These are phyloP conservation scores for Goffeauzyma gilvescens DNA, from an alignment of 768 basidiomycete species.

Conservation along the genomic window DNA sequence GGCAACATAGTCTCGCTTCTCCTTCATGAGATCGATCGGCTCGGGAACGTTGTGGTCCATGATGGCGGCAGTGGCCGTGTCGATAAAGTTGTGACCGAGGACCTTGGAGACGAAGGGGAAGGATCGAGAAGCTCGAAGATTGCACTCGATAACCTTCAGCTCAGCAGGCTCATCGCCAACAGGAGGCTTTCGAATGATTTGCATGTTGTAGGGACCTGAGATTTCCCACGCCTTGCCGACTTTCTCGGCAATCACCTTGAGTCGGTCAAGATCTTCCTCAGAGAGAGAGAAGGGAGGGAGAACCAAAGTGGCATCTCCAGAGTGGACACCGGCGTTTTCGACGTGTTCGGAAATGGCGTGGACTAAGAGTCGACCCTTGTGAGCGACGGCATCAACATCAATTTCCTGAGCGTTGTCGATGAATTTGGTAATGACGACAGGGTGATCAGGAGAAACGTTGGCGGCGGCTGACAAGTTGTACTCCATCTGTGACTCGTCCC, in stretches of 20 bases:
- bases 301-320: slow-evolving; percentile 92
- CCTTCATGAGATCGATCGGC: slow-evolving; percentile 76
- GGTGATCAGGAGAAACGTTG: slow-evolving; percentile 85
- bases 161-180: slow-evolving; percentile 42
- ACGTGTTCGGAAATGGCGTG: slow-evolving; percentile 97
- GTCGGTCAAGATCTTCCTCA: slow-evolving; percentile 56
- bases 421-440: slow-evolving; percentile 97
- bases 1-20: slow-evolving; percentile 71
- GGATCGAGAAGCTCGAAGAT: slow-evolving; percentile 86
- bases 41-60: slow-evolving; percentile 68
- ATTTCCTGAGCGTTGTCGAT: slow-evolving; percentile 96
- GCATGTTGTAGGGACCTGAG: slow-evolving; percentile 98
- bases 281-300: slow-evolving; percentile 76
- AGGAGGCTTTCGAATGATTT: slow-evolving; percentile 70
- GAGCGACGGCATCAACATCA: slow-evolving; percentile 89
- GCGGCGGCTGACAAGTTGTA: slow-evolving; percentile 94
- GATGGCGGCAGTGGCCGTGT: slow-evolving; percentile 55
- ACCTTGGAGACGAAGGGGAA: slow-evolving; percentile 97
- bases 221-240: slow-evolving; percentile 89
- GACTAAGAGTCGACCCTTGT: slow-evolving; percentile 75
- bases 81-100: slow-evolving; percentile 89
- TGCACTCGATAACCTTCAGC: slow-evolving; percentile 97
- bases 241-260: slow-evolving; percentile 86
- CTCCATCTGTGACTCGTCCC: slow-evolving; percentile 70
- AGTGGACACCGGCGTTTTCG: slow-evolving; percentile 96